A percentile compares a stretch with the other conserved stretches of the same genome.
Evolutionary conservation across 2,329 filamentous ascomycete genomes (phyloP).

Genomic region (Ampelomyces quisqualis): DNA sequence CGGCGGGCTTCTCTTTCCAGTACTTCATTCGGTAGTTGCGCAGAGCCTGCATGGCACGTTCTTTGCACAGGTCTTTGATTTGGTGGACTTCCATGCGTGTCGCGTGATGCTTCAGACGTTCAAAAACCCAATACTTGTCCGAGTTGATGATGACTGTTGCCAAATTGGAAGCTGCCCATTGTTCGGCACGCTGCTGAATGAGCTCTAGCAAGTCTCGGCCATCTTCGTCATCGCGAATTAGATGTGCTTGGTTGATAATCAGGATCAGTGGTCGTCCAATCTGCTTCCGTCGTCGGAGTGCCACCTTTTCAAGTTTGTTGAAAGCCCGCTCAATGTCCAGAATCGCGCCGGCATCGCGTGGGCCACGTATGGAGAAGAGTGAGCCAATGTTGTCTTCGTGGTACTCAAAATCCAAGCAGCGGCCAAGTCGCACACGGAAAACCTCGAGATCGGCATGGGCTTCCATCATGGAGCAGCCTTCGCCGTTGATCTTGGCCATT

Average conservation of each 20-base stretch:
- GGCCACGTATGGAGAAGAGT: slow-evolving; percentile 91
- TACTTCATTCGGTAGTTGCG: slow-evolving; percentile 79
- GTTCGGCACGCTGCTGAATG: slow-evolving; percentile 90
- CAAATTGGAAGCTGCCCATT: slow-evolving; percentile 90
- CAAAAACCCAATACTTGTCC: slow-evolving; percentile 98
- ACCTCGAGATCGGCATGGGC: slow-evolving; percentile 94
- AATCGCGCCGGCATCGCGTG: slow-evolving; percentile 85
- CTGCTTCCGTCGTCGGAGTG: slow-evolving; percentile 65
- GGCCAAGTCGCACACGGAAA: slow-evolving; percentile 87
- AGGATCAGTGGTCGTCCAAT: slow-evolving; percentile 74
- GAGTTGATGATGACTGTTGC: slow-evolving; percentile 93
- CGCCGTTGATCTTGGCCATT: slow-evolving; percentile 88
- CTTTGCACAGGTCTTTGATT: slow-evolving; percentile 78
- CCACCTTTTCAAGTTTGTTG: slow-evolving; percentile 97
- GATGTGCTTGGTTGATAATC: slow-evolving; percentile 91
- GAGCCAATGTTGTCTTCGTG: slow-evolving; percentile 98
- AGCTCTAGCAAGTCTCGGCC: slow-evolving; percentile 92
- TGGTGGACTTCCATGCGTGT: slow-evolving; percentile 93
- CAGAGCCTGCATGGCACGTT: slow-evolving; percentile 73
- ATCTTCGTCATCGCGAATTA: slow-evolving; percentile 87
- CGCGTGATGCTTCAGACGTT: slow-evolving; percentile 85
- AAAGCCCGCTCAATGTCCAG: slow-evolving; percentile 95
- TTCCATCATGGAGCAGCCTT: slow-evolving; percentile 92
- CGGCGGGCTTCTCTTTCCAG: slow-evolving; percentile 61
- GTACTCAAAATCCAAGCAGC: slow-evolving; percentile 92